Evolutionary conservation across 352 stramenopile genomes (phyloP).

Genomic region (Stramenopiles sp.): DNA sequence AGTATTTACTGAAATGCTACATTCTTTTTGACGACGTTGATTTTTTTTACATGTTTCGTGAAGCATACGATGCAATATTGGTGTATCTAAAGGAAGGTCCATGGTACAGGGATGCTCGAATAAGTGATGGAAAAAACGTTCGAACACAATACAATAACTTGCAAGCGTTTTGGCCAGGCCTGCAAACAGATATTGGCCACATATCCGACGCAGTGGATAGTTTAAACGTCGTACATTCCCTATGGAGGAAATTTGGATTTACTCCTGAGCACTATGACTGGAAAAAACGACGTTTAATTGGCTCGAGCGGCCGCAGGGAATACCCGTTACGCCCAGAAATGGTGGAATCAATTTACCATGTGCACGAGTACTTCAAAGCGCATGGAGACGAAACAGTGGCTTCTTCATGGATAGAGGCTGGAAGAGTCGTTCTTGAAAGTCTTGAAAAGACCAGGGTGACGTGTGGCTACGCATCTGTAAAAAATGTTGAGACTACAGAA

Average conservation of each 20-base stretch:
- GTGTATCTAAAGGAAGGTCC: constrained; percentile 39
- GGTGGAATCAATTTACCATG: constrained; percentile 85
- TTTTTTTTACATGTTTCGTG: constrained; percentile 65
- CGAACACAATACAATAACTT: constrained; percentile 46
- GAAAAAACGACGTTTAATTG: constrained; percentile 21
- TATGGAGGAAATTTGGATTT: constrained; percentile 79
- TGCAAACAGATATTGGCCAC: constrained; percentile 81
- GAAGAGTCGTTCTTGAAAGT: constrained; percentile 55
- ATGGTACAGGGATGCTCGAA: constrained; percentile 59
- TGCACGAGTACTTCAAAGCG: too few species aligned
- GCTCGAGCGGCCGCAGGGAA: constrained; percentile 37
- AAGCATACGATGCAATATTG: constrained; percentile 34
- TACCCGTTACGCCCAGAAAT: constrained; percentile 88
- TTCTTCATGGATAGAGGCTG: constrained; percentile 65
- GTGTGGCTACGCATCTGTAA: constrained; percentile 33
- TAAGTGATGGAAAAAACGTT: constrained; percentile 37
- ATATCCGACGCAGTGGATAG: constrained; percentile 58
- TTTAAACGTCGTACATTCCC: constrained; percentile 74
- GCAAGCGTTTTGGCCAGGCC: constrained; percentile 85
- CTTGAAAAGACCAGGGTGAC: constrained; percentile 40
- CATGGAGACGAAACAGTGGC: too few species aligned
- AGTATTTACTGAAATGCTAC: constrained; percentile 93
- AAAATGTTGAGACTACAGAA: constrained; percentile 55
- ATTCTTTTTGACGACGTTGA: constrained; percentile 72
- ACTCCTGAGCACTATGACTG: constrained; percentile 83